Conservation (phyloP, 2,329 filamentous ascomycete genomes). For the Hypoxylon sp. region DNA sequence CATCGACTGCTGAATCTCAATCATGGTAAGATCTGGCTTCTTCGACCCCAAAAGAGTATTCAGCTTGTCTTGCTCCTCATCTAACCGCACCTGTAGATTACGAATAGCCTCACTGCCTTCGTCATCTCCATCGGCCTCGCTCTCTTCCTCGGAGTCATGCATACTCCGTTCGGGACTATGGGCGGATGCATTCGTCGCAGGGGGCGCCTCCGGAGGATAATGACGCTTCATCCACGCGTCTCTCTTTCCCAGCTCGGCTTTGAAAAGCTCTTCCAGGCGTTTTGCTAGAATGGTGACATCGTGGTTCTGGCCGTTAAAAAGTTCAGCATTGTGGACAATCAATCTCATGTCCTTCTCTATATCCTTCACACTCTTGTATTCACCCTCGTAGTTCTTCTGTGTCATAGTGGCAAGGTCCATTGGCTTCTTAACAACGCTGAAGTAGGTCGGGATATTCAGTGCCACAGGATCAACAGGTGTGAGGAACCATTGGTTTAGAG, state of each 20-base stretch:
- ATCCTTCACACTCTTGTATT: slow-evolving; percentile 86
- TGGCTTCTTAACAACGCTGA: slow-evolving; percentile 93
- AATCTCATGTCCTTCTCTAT: slow-evolving; percentile 86
- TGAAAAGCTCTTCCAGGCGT: slow-evolving; percentile 80
- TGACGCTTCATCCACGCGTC: slow-evolving; percentile 84
- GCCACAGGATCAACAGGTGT: slow-evolving; percentile 92
- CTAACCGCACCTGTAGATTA: slow-evolving; percentile 64
- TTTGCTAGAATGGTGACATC: slow-evolving; percentile 79
- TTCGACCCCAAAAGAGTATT: slow-evolving; percentile 65
- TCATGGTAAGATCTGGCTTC: slow-evolving; percentile 64
- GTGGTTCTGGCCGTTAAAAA: slow-evolving; percentile 85
- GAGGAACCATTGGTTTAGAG: slow-evolving; percentile 80
- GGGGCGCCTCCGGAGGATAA: slow-evolving; percentile 63
- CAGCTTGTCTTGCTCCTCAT: slow-evolving; percentile 71
- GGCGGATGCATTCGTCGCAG: slow-evolving; percentile 66
- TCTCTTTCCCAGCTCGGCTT: slow-evolving; percentile 81
- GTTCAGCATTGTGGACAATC: slow-evolving; percentile 90
- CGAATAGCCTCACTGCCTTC: slow-evolving; percentile 64
- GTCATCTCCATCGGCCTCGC: slow-evolving; percentile 69
- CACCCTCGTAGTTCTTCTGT: slow-evolving; percentile 79
- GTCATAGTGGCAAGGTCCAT: slow-evolving; percentile 93
- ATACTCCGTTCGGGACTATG: slow-evolving; percentile 74
- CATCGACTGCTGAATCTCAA: slow-evolving; percentile 71
- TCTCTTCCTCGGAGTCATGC: slow-evolving; percentile 80
- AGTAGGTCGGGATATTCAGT: slow-evolving; percentile 92